A percentile compares a stretch with the other conserved stretches of the same genome.
Conservation (phyloP, 78 protist genomes). For the Dictyostelium capitatum region DNA sequence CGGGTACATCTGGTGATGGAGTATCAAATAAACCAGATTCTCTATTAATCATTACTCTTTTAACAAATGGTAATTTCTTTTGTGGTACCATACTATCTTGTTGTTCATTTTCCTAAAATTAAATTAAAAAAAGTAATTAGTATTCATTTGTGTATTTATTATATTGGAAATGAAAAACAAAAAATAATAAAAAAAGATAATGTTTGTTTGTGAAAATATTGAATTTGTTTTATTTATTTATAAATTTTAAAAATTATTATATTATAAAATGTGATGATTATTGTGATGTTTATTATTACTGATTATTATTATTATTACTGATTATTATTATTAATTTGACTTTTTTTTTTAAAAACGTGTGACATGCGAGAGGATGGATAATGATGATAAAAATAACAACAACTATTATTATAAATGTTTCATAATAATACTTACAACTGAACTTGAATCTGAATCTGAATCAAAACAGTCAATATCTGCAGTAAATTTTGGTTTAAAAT, state of each 20-base stretch:
- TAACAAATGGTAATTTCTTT: constrained; percentile 42
- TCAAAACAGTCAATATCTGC: constrained; percentile 48
- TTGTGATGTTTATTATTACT: background rate
- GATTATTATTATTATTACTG: background rate
- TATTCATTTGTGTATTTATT: background rate
- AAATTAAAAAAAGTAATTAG: background rate
- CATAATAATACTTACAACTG: constrained; percentile 14
- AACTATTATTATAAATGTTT: no score
- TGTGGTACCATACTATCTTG: constrained; percentile 28
- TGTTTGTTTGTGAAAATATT: background rate
- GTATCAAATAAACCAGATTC: constrained; percentile 30
- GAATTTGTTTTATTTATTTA: background rate
- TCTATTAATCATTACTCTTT: background rate
- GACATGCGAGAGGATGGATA: background rate
- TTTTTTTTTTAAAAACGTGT: background rate
- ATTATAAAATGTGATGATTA: constrained; percentile 2
- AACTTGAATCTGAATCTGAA: background rate
- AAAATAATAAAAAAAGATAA: background rate
- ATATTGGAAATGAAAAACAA: background rate
- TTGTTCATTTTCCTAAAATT: background rate
- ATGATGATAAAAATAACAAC: background rate
- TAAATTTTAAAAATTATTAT: constrained; percentile 16
- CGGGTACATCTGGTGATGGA: background rate
- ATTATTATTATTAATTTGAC: background rate
- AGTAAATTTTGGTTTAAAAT: constrained; percentile 51